Evolutionary conservation across 805 yeast species (phyloP).

Genomic region (Kluyveromyces dobzhanskii): DNA sequence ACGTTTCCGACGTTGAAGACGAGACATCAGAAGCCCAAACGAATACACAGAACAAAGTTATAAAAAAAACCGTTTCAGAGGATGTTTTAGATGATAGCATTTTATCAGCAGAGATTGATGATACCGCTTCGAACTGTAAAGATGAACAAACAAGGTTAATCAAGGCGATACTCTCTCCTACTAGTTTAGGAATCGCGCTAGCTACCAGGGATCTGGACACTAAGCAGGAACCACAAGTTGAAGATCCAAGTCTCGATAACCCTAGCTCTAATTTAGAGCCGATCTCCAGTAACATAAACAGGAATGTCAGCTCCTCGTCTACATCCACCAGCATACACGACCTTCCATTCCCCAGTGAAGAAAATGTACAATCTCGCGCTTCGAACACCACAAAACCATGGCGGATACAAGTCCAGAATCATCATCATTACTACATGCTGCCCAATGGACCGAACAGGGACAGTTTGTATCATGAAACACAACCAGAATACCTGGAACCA

Average conservation of each 20-base stretch:
- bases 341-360: not conserved
- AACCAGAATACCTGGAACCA: conserved; percentile 3
- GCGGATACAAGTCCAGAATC: conserved; percentile 23
- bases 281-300: not conserved
- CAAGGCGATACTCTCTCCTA: conserved; percentile 22
- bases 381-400: conserved; percentile 8
- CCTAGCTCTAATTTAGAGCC: too few species aligned
- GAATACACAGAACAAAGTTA: too few species aligned
- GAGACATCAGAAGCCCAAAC: not conserved
- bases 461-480: conserved; percentile 16
- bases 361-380: not conserved
- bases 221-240: not conserved
- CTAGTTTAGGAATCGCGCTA: conserved; percentile 23
- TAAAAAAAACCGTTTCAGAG: not conserved
- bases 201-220: conserved; percentile 14
- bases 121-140: conserved; percentile 1
- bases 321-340: not conserved
- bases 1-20: not conserved
- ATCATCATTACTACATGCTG: conserved; percentile 19
- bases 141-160: conserved; percentile 11
- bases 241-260: not conserved
- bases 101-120: conserved; percentile 8
- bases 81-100: conserved; percentile 3
- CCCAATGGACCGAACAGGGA: not conserved
- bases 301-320: not conserved